phyloP scores from a whole-genome alignment of 192 early-diverging fungal species.

The Glomus cerebriforme region DNA sequence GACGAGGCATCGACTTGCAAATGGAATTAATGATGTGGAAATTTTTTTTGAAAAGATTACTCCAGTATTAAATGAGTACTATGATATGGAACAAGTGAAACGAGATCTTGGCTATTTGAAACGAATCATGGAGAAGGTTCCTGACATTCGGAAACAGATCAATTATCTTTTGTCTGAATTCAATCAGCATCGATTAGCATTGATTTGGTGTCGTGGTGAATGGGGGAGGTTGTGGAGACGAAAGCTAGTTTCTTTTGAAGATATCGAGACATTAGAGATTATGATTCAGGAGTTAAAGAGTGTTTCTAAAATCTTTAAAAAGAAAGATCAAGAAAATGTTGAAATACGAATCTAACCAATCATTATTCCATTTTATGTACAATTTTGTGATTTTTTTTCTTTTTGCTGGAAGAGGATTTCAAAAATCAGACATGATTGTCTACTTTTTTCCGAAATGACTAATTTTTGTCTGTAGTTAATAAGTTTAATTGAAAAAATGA shows the following conservation, averaged over 20 bases:
- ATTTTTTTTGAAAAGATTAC: not conserved
- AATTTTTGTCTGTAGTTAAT: no score
- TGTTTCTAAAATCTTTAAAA: not conserved
- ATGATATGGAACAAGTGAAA: slow-evolving; percentile 8
- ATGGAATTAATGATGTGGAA: slow-evolving; percentile 10
- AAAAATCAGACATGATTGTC: no score
- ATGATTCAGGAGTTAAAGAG: not conserved
- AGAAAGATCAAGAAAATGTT: not conserved
- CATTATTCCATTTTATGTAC: no score
- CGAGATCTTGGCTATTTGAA: not conserved
- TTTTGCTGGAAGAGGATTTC: no score
- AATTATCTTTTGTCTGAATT: not conserved
- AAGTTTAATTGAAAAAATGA: no score
- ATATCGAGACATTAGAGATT: not conserved
- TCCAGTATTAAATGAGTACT: not conserved
- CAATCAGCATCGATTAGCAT: not conserved
- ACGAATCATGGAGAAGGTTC: not conserved
- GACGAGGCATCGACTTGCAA: not conserved
- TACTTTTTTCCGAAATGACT: no score
- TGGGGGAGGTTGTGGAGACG: not conserved
- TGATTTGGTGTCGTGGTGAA: not conserved
- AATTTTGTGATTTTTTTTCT: no score
- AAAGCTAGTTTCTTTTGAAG: not conserved
- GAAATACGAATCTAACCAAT: not conserved
- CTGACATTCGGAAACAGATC: not conserved